Evolutionary conservation across 768 basidiomycete genomes (phyloP), one percentile per base, ranked within the genome.

Genomic region (Boletus coccyginus): DNA sequence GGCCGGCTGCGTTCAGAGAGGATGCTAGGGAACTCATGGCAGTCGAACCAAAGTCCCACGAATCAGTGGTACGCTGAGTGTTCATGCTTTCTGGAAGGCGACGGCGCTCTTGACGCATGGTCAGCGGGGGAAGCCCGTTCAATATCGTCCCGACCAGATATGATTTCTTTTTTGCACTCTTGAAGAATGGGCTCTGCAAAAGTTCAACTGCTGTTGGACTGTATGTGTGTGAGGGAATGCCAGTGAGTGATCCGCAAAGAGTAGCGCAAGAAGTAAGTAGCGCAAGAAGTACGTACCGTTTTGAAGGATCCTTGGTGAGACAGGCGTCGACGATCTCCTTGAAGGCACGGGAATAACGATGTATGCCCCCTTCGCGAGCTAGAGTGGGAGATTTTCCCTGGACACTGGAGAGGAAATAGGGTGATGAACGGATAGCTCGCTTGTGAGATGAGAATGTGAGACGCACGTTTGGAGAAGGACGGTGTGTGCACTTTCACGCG

Each of bases 321-420:
- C 95, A 97, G 13, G 80, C 79, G 48, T 89, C 88, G 16, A 97
- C 78, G 48, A 94, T 79, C 53, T 94, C 92, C 59, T 90, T 87
- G 74, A 96, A 92, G 1, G 81, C 79, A 52, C 85, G 85, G 29
- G 89, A 89, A 68, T 92, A 96, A 60, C 84, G 87, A 71, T 86
- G 77, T 21, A 78, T 74, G 17, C 90, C 91, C 16, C 83, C 81
- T 47, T 86, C 80, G 16, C 90, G 80, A 63, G 92, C 83, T 40
- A 97, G 77, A 12, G 81, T 84, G 1, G 95, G 95, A 5, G 93
- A 79, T 3, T 80, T 86, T 56, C 90, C 87, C 62, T 86, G 84
- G 27, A 94, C 86, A 33, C 88, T 90, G 44, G 9, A 51, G 24
- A 41, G 17, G 27, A 24, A 38, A 39, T 40, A 52, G 29, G 43